Evolutionary conservation across 371 early-diverging fungal species (phyloP), one percentile per base, ranked within the genome.

Genomic region (Thermomucor indicae-seudaticae): DNA sequence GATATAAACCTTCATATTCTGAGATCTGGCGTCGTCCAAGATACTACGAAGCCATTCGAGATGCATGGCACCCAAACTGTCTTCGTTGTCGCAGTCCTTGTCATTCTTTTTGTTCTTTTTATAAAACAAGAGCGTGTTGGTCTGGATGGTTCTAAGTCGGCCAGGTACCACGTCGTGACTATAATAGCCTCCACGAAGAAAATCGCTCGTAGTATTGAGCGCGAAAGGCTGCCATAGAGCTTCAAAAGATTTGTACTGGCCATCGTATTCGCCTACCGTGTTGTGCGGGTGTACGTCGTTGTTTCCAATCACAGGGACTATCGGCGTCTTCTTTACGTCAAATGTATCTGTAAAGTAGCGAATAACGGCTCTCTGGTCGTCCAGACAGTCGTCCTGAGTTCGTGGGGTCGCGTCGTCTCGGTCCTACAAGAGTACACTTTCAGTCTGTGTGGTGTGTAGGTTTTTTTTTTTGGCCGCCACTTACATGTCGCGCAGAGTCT

Each of bases 241-340:
- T 30, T 52, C 28, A 30, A 58, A 51, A 1, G 22, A 28, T 27
- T 47, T 25, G 49, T 30, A 55, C 7, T 51, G 44, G 4, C 41
- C 20, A 45, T 57, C 54, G 27, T 55, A 43, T 8, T 32, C 34
- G 4, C 22, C 39, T 0, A 30, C 39, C 24, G 24, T 35, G 10
- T 57, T 55, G 39, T 57, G 49, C 4, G 62, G 44, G 35, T 57
- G 41, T n/a, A 55, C 58, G 23, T 71, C 72, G 42, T 67, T 67
- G 30, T 71, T 71, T 23, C 72, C 72, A 19, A 71, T 54, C 7
- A 64, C 60, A 1, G 72, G 72, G 5, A 64, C n/a, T n/a, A n/a
- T n/a, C n/a, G n/a, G n/a, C 14, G 39, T 52, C 14, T 40, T 44
- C 8, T 20, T 28, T 6, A 47, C 24, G 27, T 60, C 55, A 43